These are phyloP conservation scores for Penicillium taxi DNA, from an alignment of 495 filamentous ascomycete species.

Conservation along the genomic window DNA sequence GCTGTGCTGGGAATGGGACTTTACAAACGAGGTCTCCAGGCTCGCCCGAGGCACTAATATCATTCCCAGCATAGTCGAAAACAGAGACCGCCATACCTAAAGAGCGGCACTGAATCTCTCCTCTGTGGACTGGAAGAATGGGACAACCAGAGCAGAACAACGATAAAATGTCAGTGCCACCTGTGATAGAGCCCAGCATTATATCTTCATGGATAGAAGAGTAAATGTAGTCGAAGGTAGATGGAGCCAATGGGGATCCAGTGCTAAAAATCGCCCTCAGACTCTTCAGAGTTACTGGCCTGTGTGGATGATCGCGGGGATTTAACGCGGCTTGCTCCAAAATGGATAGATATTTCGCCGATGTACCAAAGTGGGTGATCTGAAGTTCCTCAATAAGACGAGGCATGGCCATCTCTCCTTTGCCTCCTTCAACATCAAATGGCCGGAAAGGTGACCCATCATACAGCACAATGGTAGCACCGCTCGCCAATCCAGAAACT, in stretches of 20 bases:
- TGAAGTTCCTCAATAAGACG: conserved; percentile 58
- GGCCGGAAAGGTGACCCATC: conserved; percentile 81
- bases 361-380: conserved; percentile 88
- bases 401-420: conserved; percentile 61
- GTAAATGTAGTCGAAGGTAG: conserved; percentile 88
- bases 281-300: conserved; percentile 45
- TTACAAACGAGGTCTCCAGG: conserved; percentile 89
- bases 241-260: conserved; percentile 82
- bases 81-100: conserved; percentile 85
- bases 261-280: conserved; percentile 83
- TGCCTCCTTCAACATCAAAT: conserved; percentile 41
- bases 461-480: conserved; percentile 76
- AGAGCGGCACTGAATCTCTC: conserved; percentile 84
- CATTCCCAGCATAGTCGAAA: conserved; percentile 54
- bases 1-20: conserved; percentile 82
- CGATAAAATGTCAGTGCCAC: conserved; percentile 90
- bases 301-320: conserved; percentile 47
- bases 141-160: conserved; percentile 84
- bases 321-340: conserved; percentile 72
- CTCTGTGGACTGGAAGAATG: conserved; percentile 73
- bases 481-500: conserved; percentile 70
- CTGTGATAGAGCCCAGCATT: conserved; percentile 78
- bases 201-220: conserved; percentile 62
- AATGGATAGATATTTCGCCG: conserved; percentile 84
- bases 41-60: conserved; percentile 48